Evolutionary conservation across 2,329 filamentous ascomycete genomes (phyloP), one percentile per base, ranked within the genome.

Genomic region (Leptographium procerum): DNA sequence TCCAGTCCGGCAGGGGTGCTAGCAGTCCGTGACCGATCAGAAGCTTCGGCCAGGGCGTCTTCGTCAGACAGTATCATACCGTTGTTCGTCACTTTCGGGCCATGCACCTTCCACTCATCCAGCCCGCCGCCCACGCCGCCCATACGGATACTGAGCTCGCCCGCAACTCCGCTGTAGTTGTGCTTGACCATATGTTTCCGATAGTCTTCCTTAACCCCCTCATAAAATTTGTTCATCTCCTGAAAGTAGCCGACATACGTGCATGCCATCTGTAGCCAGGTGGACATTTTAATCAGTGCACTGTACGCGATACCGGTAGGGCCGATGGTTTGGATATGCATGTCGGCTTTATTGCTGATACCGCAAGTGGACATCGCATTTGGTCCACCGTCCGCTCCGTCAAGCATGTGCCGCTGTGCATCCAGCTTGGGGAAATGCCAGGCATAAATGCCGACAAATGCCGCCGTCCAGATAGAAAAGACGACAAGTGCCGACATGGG

Each of bases 351-450:
- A 19, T 40, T 31, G 7, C 22, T 40, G 4, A 11, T 22, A 5
- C 11, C 45, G 19, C 14, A 33, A 9, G 4, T 16, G 11, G 19
- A 19, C 13, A 6, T 13, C 6, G 19, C 14, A 24, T 47, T 58
- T 24, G 31, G 33, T 2, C 31, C 50, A 0, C 61, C 61, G 7
- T 57, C 58, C 36, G 65, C 60, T 2, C 71, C 62, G 50, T 64
- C 65, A 7, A 73, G 66, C 71, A 88, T 79, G 65, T 80, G 78
- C 3, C 73, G 70, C 13, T 79, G 71, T 1, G 73, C 74, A 64
- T 89, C 86, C 83, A 89, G 88, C 59, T 81, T 78, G 0, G 84
- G 83, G 59, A 89, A 89, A 65, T 84, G 81, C 51, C 77, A 75
- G 13, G 81, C 82, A 66, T 89, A 89, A 2, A 87, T 75, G 36